These are phyloP conservation scores for Phytophthora aleatoria DNA, from an alignment of 352 stramenopile genomes.

Conservation along the genomic window DNA sequence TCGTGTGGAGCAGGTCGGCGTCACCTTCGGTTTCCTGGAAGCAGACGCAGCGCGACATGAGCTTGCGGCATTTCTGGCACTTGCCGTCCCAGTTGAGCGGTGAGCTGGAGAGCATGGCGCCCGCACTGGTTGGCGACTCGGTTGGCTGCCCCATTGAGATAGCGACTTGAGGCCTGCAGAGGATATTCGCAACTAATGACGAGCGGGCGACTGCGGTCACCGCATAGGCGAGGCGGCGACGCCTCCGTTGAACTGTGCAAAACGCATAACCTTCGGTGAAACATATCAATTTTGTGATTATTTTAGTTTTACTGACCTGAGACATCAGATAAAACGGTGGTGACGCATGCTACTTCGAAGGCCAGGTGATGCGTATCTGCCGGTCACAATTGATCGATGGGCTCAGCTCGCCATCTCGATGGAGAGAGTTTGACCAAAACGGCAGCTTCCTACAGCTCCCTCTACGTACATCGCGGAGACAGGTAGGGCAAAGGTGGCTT, in stretches of 20 bases:
- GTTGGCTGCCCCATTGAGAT: constrained; percentile 24
- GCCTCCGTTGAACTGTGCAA: not conserved
- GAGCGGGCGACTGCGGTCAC: constrained; percentile 6
- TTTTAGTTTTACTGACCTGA: not conserved
- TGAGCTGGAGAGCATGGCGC: constrained; percentile 17
- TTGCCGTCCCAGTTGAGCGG: constrained; percentile 46
- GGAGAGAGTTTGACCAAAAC: constrained; percentile 16
- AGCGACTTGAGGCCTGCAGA: not conserved
- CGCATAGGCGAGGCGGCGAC: constrained; percentile 21
- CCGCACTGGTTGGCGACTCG: not conserved
- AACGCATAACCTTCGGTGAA: constrained; percentile 3
- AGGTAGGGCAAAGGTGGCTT: constrained; percentile 3
- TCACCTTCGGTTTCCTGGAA: constrained; percentile 35
- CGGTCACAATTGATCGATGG: constrained; percentile 27
- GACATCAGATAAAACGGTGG: not conserved
- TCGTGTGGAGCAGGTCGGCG: constrained; percentile 9
- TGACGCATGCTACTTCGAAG: not conserved
- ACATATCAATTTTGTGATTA: not conserved
- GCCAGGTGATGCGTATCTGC: not conserved
- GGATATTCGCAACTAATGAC: constrained; percentile 28
- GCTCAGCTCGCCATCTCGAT: constrained; percentile 17
- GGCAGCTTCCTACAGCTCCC: constrained; percentile 5
- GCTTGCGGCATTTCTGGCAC: constrained; percentile 40
- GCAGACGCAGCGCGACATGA: constrained; percentile 52
- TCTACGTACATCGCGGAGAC: not conserved